Evolutionary conservation across 2,329 filamentous ascomycete species (phyloP).

Genomic region (Penicillium occitanis): DNA sequence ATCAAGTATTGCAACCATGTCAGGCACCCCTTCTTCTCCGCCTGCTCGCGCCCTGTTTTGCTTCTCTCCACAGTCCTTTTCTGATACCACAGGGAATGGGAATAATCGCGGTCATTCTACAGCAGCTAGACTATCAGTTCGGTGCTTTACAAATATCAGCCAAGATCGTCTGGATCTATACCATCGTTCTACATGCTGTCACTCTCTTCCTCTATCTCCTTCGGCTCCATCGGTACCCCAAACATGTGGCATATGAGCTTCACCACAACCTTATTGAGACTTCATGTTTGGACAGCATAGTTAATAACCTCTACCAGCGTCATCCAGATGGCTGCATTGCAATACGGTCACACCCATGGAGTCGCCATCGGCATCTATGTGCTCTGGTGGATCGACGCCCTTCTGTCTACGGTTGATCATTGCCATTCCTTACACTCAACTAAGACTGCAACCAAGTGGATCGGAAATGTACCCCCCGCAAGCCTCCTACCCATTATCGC

Average conservation of each 20-base stretch:
- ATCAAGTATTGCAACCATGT: neutral
- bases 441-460: slow-evolving; percentile 39
- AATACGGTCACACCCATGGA: slow-evolving; percentile 32
- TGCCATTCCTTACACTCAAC: slow-evolving; percentile 36
- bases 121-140: slow-evolving; percentile 45
- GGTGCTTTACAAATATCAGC: slow-evolving; percentile 37
- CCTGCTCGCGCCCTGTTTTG: slow-evolving; percentile 30
- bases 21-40: neutral
- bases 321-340: slow-evolving; percentile 60
- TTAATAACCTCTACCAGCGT: slow-evolving; percentile 39
- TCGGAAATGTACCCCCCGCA: slow-evolving; percentile 36
- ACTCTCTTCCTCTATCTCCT: slow-evolving; percentile 34
- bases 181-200: slow-evolving; percentile 35
- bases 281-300: slow-evolving; percentile 41
- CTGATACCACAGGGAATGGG: slow-evolving; percentile 42
- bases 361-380: slow-evolving; percentile 34
- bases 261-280: slow-evolving; percentile 36
- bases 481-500: slow-evolving; percentile 43
- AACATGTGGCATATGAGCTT: slow-evolving; percentile 33
- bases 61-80: slow-evolving; percentile 41
- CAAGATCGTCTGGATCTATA: slow-evolving; percentile 42
- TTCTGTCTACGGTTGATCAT: slow-evolving; percentile 36
- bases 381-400: slow-evolving; percentile 45
- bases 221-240: slow-evolving; percentile 35
- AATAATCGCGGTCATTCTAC: slow-evolving; percentile 38